Evolutionary conservation across 108 stramenopile genomes (phyloP), one percentile per base, ranked within the genome.

Genomic region (Craspedostauros australis): DNA sequence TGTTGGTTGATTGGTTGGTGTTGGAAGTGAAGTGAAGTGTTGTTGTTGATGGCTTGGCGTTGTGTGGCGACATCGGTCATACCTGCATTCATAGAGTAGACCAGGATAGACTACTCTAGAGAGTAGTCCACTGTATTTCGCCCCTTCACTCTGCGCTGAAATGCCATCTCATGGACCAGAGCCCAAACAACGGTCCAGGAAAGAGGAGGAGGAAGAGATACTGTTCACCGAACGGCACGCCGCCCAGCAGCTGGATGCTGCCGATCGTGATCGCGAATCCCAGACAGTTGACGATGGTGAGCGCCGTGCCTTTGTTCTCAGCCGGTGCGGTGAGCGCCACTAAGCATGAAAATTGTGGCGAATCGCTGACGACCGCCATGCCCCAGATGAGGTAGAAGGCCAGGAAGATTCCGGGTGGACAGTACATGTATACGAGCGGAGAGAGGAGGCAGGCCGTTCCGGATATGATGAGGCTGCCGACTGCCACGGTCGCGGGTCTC

Each of bases 251-350:
- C 52, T 72, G 71, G 21, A 72, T 72, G 0, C 34, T 46, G 1
- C 51, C 71, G 26, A 72, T 60, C 5, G 64, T 72, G 1, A 72
- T 34, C 36, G 57, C 25, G 25, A 72, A 72, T 11, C 71, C 71
- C 42, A 72, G 22, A 27, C 50, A 60, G 37, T 41, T 61, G 15
- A 54, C 46, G 26, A 72, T 40, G 5, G 71, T 72, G 22, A 72
- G 54, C 11, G 64, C 65, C 11, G 71, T 72, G n/a, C 71, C 71
- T 14, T 55, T 49, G 46, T 16, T 32, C 18, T 46, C 40, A 3
- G 43, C 45, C 1, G 56, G 57, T 7, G 71, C 58, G 25, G 27
- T 34, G 4, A 42, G 39, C 6, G 71, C 71, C 5, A 58, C 25
- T 0, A 72, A 29, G 4, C 51, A 39, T 4, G 64, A 60, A 47